Conservation (phyloP, 108 stramenopile species). For the Bacterosira constricta region DNA sequence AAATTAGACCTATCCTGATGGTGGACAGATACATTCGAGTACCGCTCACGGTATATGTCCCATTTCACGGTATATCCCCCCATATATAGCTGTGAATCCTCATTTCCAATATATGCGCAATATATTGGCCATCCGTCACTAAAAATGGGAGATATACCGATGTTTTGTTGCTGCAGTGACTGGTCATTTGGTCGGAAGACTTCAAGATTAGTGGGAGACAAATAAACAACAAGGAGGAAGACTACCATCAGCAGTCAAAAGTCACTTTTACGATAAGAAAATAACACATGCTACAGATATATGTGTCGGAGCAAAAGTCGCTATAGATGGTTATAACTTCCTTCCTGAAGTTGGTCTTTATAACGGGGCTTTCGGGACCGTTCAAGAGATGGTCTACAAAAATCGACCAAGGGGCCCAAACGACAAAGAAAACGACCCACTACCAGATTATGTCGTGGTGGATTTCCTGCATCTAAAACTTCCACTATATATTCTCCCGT, state of each 20-base stretch:
- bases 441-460: background rate
- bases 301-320: conserved; percentile 2
- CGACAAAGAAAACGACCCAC: background rate
- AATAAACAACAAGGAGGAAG: background rate
- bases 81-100: no score
- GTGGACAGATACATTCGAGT: no score
- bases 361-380: background rate
- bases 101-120: no score
- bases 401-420: background rate
- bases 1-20: no score
- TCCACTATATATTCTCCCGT: background rate
- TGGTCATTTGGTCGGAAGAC: background rate
- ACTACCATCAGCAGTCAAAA: background rate
- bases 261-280: background rate
- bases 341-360: background rate
- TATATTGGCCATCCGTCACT: no score
- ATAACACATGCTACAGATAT: background rate
- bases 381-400: background rate
- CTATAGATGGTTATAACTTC: background rate
- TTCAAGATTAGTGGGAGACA: background rate
- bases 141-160: no score
- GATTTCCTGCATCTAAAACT: background rate
- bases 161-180: no score
- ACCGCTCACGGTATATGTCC: no score
- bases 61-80: no score